phyloP scores from a whole-genome alignment of 305 asterid genomes.

The Solanum hybrid region DNA sequence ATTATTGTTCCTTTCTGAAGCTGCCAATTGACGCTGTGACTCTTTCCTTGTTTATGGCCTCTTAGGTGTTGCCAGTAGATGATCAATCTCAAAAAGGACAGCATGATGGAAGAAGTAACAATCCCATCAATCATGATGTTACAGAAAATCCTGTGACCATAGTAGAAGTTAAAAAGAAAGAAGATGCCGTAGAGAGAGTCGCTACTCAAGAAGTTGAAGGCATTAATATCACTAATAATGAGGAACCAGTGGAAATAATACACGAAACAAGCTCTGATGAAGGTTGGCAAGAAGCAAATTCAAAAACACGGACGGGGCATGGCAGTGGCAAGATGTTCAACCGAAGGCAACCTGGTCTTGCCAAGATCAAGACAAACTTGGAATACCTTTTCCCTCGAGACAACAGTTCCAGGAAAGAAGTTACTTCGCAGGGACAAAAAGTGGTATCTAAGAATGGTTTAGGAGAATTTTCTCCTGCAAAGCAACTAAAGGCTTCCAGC shows the following conservation, averaged over 20 bases:
- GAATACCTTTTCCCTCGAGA: slow-evolving; percentile 41
- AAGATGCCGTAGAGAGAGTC: slow-evolving; percentile 29
- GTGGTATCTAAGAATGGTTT: slow-evolving; percentile 31
- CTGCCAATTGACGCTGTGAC: slow-evolving; percentile 15
- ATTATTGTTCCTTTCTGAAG: slow-evolving; percentile 7
- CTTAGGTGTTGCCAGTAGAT: slow-evolving; percentile 53
- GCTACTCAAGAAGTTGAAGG: slow-evolving; percentile 25
- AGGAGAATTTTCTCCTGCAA: slow-evolving; percentile 35
- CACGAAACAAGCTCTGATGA: slow-evolving; percentile 62
- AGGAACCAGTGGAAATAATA: slow-evolving; percentile 29
- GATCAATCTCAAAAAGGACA: slow-evolving; percentile 45
- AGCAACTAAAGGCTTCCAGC: slow-evolving; percentile 37
- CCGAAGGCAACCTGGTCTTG: slow-evolving; percentile 64
- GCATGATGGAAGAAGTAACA: slow-evolving; percentile 39
- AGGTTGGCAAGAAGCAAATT: slow-evolving; percentile 96
- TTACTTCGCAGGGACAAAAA: slow-evolving; percentile 47
- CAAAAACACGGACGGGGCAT: slow-evolving; percentile 67
- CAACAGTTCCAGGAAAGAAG: slow-evolving; percentile 43
- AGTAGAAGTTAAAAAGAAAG: slow-evolving; percentile 32
- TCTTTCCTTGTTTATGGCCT: slow-evolving; percentile 19
- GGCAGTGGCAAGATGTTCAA: slow-evolving; percentile 47
- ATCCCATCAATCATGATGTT: slow-evolving; percentile 22
- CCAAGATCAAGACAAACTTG: slow-evolving; percentile 56
- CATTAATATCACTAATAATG: slow-evolving; percentile 12
- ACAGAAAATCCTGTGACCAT: slow-evolving; percentile 18